phyloP scores from a whole-genome alignment of 345 rosid species.

The Eucalyptus urophylla region DNA sequence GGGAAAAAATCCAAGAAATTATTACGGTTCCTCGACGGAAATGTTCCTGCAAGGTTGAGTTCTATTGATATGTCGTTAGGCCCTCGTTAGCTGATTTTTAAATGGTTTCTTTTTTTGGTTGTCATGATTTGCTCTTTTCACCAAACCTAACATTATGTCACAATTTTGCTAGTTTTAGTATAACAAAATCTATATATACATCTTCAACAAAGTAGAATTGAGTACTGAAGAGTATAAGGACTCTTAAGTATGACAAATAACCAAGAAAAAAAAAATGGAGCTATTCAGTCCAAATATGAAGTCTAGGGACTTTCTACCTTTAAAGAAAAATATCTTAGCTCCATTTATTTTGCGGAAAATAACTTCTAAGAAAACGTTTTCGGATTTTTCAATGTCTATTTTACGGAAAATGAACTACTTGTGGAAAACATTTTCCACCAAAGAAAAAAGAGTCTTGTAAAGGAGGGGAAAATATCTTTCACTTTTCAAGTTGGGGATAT shows the following conservation, averaged over 20 bases:
- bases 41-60: not conserved
- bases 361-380: no score
- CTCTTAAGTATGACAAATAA: not conserved
- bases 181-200: not conserved
- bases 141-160: not conserved
- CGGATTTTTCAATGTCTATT: rapidly evolving
- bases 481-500: no score
- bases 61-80: not conserved
- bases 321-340: no score
- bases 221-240: not conserved
- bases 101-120: not conserved
- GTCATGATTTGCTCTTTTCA: not conserved
- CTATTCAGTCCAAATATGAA: no score
- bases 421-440: no score
- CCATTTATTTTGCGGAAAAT: no score
- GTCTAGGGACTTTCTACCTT: no score
- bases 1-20: not conserved
- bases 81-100: not conserved
- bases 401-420: no score
- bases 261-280: no score
- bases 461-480: no score
- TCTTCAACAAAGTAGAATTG: not conserved
- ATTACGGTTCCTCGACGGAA: not conserved
- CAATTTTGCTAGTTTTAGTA: not conserved
- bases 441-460: no score